Conservation (phyloP, 139 green algal species). For the Chlamydomonas sphaeroides region DNA sequence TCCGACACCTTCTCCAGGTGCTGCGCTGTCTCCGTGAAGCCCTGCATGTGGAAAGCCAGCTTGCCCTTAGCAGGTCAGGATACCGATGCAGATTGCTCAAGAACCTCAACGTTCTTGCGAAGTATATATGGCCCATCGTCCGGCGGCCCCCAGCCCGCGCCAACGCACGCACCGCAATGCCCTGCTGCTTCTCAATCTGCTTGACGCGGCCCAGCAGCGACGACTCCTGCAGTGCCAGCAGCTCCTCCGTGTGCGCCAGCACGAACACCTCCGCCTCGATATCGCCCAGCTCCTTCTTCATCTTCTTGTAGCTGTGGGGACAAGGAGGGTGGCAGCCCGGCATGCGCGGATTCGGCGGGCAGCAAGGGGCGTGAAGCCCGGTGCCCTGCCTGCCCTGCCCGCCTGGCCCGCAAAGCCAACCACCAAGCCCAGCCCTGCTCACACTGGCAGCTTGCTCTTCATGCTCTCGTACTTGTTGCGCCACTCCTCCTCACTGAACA, state of each 20-base stretch:
- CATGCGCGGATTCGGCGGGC: background rate
- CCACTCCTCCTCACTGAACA: conserved; percentile 64
- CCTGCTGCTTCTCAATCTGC: conserved; percentile 54
- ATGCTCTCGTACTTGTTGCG: conserved; percentile 66
- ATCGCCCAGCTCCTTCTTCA: conserved; percentile 68
- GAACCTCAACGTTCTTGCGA: no score
- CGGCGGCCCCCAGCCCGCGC: no score
- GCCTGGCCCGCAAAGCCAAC: no score
- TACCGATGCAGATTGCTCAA: no score
- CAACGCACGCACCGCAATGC: conserved; percentile 53
- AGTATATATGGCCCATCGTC: no score
- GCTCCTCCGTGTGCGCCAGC: conserved; percentile 60
- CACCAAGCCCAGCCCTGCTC: background rate
- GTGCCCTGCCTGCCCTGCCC: no score
- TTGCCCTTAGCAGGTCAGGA: no score
- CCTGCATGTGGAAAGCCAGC: conserved; percentile 20
- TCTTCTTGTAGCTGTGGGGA: conserved; percentile 63
- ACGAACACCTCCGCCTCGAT: conserved; percentile 63
- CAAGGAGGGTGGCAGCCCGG: no score
- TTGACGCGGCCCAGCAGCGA: conserved; percentile 36
- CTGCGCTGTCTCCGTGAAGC: conserved; percentile 56
- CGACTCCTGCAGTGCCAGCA: conserved; percentile 54
- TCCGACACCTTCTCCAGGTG: conserved; percentile 62
- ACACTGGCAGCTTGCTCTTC: conserved; percentile 56
- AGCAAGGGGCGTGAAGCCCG: background rate